phyloP scores from a whole-genome alignment of 108 stramenopile species.

The Skeletonema potamos region DNA sequence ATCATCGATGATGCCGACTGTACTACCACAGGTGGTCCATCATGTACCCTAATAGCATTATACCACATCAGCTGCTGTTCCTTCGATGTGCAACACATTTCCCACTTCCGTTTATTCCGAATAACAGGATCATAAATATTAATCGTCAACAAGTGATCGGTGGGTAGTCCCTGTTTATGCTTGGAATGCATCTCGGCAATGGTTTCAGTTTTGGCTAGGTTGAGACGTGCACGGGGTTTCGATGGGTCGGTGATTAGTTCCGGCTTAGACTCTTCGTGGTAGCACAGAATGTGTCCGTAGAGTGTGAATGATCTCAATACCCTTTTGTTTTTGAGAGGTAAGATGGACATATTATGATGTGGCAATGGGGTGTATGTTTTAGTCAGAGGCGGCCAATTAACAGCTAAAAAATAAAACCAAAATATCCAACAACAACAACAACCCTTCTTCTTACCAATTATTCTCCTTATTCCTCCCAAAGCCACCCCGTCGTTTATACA shows the following conservation, averaged over 20 bases:
- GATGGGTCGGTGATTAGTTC: constrained; percentile 31
- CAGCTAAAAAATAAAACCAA: not conserved
- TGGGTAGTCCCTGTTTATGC: constrained; percentile 35
- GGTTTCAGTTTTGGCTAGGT: constrained; percentile 48
- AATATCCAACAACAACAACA: not conserved
- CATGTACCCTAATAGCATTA: constrained; percentile 42
- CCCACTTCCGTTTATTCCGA: constrained; percentile 50
- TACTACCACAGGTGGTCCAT: constrained; percentile 29
- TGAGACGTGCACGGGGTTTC: constrained; percentile 41
- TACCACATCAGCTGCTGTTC: constrained; percentile 55
- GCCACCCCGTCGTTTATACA: constrained; percentile 59
- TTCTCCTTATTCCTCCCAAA: constrained; percentile 53
- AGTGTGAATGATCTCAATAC: constrained; percentile 52
- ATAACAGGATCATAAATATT: constrained; percentile 42
- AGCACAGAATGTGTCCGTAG: constrained; percentile 47
- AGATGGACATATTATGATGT: not conserved
- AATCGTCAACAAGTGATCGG: constrained; percentile 43
- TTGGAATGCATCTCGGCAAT: constrained; percentile 54
- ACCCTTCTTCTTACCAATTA: constrained; percentile 34
- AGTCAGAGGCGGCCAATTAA: not conserved
- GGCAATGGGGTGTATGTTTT: not conserved
- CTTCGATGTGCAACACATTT: constrained; percentile 48
- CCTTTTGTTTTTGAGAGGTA: constrained; percentile 16
- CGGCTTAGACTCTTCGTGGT: constrained; percentile 45
- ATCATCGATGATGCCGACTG: not conserved